These are phyloP conservation scores for Penium margaritaceum DNA, from an alignment of 139 green algal genomes.

Conservation along the genomic window DNA sequence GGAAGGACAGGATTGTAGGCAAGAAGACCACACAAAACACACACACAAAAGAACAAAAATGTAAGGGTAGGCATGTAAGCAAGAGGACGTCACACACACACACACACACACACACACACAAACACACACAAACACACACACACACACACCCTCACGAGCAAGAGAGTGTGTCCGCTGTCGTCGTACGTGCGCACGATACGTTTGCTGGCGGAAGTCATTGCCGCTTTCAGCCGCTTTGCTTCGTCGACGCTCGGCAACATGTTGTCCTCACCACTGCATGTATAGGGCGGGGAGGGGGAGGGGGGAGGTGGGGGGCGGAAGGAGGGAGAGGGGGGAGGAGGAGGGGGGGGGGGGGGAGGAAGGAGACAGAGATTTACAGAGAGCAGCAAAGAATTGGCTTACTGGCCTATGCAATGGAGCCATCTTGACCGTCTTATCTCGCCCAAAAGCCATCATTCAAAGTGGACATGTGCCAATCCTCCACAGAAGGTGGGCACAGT, in stretches of 20 bases:
- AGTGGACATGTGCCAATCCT: too few species aligned
- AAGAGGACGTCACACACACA: neutral
- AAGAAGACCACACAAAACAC: too few species aligned
- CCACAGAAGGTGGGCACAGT: too few species aligned
- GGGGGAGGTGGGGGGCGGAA: neutral
- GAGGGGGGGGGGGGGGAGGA: too few species aligned
- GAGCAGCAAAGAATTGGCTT: too few species aligned
- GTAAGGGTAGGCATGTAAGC: neutral
- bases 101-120: neutral
- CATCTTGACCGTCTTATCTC: too few species aligned
- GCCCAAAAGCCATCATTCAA: too few species aligned
- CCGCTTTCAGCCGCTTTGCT: constrained; percentile 26
- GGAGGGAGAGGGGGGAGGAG: neutral
- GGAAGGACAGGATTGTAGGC: neutral
- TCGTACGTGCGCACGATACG: neutral
- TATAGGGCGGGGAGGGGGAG: neutral
- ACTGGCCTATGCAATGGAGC: too few species aligned
- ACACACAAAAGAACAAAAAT: neutral
- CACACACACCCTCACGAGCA: constrained; percentile 27
- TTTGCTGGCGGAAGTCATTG: neutral
- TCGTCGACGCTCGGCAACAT: constrained; percentile 41
- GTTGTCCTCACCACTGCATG: constrained; percentile 16
- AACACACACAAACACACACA: neutral
- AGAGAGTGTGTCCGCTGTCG: constrained; percentile 36
- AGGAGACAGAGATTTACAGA: too few species aligned